Percentiles rank a stretch among this genome's conserved stretches.
Conservation (phyloP, 2,329 filamentous ascomycete species). For the Calcarisporium arbuscula region DNA sequence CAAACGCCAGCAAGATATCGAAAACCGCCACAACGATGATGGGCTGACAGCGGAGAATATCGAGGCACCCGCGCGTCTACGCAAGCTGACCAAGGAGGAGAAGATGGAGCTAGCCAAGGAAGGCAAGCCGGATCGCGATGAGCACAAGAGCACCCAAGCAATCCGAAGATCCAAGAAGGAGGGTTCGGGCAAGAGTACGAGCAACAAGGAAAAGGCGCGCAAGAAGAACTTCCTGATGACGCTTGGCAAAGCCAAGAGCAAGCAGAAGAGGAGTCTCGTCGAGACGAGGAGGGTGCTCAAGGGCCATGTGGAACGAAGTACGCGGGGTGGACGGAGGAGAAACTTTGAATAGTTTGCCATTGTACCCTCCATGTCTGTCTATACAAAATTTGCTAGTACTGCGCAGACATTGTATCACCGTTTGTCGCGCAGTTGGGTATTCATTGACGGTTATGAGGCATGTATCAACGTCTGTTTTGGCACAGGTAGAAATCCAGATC, state of each 20-base stretch:
- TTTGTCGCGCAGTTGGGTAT: too few relatives aligned
- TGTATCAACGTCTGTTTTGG: too few relatives aligned
- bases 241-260: slow-evolving; percentile 87
- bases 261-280: slow-evolving; percentile 88
- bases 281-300: slow-evolving; percentile 76
- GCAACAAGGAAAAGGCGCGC: slow-evolving; percentile 92
- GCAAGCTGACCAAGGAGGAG: slow-evolving; percentile 86
- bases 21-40: slow-evolving; percentile 70
- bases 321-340: slow-evolving; percentile 74
- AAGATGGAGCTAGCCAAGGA: slow-evolving; percentile 76
- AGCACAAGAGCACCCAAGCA: slow-evolving; percentile 82
- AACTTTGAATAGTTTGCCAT: slow-evolving; percentile 43
- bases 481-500: too few relatives aligned
- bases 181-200: slow-evolving; percentile 86
- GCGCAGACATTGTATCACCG: too few relatives aligned
- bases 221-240: slow-evolving; percentile 99
- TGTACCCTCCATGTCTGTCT: neutral
- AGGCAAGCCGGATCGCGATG: slow-evolving; percentile 67
- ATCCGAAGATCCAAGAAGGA: slow-evolving; percentile 83
- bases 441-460: too few relatives aligned
- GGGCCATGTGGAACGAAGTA: slow-evolving; percentile 75
- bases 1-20: slow-evolving; percentile 40
- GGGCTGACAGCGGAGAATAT: slow-evolving; percentile 87
- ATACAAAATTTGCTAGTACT: too few relatives aligned
- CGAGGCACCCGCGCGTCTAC: slow-evolving; percentile 73